Base-by-base conservation (phyloP, 2,329 filamentous ascomycete species). In the Akanthomyces muscarius region DNA sequence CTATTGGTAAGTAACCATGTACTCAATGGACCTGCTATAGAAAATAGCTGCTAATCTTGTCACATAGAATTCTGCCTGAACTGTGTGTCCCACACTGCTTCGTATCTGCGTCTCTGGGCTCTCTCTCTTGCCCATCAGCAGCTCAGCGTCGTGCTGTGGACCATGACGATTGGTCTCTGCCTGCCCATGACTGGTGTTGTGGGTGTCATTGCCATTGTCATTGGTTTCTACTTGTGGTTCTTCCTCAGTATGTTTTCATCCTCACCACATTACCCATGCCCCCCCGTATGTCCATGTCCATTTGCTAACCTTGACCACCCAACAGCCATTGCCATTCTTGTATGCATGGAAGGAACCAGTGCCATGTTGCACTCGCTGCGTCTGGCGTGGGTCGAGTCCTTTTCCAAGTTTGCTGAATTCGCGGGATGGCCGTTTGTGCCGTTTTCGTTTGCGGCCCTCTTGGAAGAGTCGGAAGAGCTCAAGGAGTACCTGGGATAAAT, bases 61-160 rank as follows among this genome's bases (percentile, higher is more conserved):
- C 8, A 21, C 61, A 5, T 68, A 92, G 92, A 99, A 83, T 99
- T 99, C 81, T 99, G 95, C 75, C 84, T 99, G 70, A 99, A 99
- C 83, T 98, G 94, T 76, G 94, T 99, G 66, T 99, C 95, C 36
- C 95, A 99, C 79, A 99, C 96, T 5, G 95, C 95, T 5, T 99
- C 95, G 1, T 99, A 99, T 78, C 89, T 99, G 54, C 95, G 95
- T 82, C 90, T 99, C 51, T 99, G 95, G 95, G 95, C 95, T 38
- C 78, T 99, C 70, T 99, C 95, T 2, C 88, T 99, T 65, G 95
- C 95, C 38, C 95, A 99, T 82, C 95, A 99, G 76, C 95, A 98
- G 83, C 88, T 99, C 65, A 97, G 92, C 55, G 89, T 93, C 67
- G 95, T 99, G 66, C 85, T 99, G 54, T 99, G 95, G 95, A 85